Evolutionary conservation across 331 rosid genomes (phyloP), one percentile per base, ranked within the genome.

Genomic region (Quercus phellos): DNA sequence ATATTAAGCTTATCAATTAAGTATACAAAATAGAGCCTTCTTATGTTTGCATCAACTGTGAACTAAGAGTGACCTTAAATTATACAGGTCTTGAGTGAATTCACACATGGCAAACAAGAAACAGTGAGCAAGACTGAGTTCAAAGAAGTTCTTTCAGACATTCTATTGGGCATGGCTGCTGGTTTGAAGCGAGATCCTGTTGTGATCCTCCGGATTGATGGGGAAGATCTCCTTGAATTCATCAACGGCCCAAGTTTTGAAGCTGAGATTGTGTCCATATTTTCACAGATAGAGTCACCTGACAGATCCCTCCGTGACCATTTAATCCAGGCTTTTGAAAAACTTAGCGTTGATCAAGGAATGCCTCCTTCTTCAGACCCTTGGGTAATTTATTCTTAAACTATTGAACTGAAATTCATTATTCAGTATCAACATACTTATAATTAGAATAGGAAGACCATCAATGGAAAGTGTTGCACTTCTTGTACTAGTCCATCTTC

Each of bases 141-240:
- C 91, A 90, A 90, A 83, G 93, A 82, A 83, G 98, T 91, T 80
- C 93, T 95, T 70, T 93, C 97, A 6, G 98, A 95, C 86, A 77
- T 95, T 80, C 90, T 95, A 7, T 60, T 93, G 82, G 98, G 96
- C 85, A 91, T 95, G 99, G 98, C 99, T 85, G 94, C 99, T 29
- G 99, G 97, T 34, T 86, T 95, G 80, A 91, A 93, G 88, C 86
- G 92, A 79, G 98, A 95, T 75, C 99, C 99, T 24, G 88, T 95
- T 24, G 87, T 95, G 35, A 95, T 95, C 68, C 92, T 95, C 51
- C 96, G 99, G 29, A 95, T 95, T n/a, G 98, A 95, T 76, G 98
- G 99, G 2, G 94, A 95, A 89, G 99, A 95, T 81, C 96, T 95
- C 34, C 82, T 81, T 29, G 99, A 95, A 76, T 95, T 90, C 87